These are phyloP conservation scores for Zopfochytrium polystomum DNA, from an alignment of 371 early-diverging fungal genomes.

Conservation along the genomic window DNA sequence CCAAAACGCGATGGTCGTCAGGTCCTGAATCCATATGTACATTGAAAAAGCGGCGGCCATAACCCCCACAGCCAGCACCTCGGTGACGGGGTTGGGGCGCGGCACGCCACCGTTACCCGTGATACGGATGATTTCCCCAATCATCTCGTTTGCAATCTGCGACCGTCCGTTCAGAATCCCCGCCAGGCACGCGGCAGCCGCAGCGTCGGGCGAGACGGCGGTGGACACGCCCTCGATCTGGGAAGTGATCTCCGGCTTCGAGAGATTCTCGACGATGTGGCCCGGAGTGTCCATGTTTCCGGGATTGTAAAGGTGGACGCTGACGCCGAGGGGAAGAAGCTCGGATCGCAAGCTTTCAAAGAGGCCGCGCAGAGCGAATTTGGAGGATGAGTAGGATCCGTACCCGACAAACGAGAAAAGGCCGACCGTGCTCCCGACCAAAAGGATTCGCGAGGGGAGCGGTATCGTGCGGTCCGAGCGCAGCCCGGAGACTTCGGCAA, in stretches of 20 bases:
- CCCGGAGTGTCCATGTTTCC: conserved; percentile 49
- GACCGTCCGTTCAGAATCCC: conserved; percentile 26
- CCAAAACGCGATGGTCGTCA: not conserved
- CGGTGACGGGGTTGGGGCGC: conserved; percentile 32
- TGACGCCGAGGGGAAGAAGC: conserved; percentile 29
- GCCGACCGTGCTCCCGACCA: conserved; percentile 35
- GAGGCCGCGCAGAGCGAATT: conserved; percentile 43
- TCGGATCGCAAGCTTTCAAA: conserved; percentile 41
- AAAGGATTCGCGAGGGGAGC: conserved; percentile 35
- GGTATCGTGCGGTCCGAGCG: conserved; percentile 2
- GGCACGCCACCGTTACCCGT: conserved; percentile 23
- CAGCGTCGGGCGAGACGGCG: conserved; percentile 29
- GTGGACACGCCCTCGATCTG: conserved; percentile 37
- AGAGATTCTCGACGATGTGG: conserved; percentile 35
- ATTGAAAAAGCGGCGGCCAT: not conserved
- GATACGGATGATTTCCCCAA: conserved; percentile 34
- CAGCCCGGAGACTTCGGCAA: not conserved
- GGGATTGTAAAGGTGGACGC: conserved; percentile 35
- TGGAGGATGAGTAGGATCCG: conserved; percentile 36
- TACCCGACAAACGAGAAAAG: conserved; percentile 41
- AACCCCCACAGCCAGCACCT: conserved; percentile 18
- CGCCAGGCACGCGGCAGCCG: conserved; percentile 32
- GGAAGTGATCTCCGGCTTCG: conserved; percentile 42
- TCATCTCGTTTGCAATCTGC: conserved; percentile 29
- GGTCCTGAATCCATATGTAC: not conserved